phyloP scores from a whole-genome alignment of 2,329 filamentous ascomycete genomes.

The Botryotinia calthae region DNA sequence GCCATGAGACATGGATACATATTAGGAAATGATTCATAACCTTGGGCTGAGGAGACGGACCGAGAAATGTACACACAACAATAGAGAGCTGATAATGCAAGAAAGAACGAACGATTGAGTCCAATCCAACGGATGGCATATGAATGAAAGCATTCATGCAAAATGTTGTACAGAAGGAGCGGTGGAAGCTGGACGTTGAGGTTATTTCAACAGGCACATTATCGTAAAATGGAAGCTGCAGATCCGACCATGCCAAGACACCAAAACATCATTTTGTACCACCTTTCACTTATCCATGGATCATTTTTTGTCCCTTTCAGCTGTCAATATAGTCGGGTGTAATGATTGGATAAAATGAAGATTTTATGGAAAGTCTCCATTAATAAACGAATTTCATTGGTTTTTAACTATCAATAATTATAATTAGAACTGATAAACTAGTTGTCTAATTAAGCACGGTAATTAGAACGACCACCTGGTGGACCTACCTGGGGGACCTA shows the following conservation, averaged over 20 bases:
- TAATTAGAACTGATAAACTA: neutral
- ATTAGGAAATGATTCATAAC: neutral
- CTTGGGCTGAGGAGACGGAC: neutral
- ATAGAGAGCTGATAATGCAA: neutral
- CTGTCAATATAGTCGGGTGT: neutral
- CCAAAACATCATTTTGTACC: neutral
- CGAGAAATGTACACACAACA: neutral
- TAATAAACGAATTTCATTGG: neutral
- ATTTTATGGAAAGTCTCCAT: neutral
- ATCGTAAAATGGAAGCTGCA: neutral
- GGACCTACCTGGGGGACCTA: too few species aligned
- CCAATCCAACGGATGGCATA: neutral
- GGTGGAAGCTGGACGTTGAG: constrained; percentile 16
- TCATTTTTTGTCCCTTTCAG: constrained; percentile 1
- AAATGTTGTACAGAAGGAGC: constrained; percentile 6
- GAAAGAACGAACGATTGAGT: neutral
- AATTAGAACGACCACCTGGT: neutral
- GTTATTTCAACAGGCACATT: neutral
- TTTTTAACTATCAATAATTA: neutral
- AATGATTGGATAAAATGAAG: neutral
- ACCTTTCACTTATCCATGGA: neutral
- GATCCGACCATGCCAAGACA: neutral
- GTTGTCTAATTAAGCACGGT: neutral
- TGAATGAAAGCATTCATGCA: neutral
- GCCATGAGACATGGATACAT: neutral